Evolutionary conservation across 2,329 filamentous ascomycete genomes (phyloP).

Genomic region (Lanzia echinophila): DNA sequence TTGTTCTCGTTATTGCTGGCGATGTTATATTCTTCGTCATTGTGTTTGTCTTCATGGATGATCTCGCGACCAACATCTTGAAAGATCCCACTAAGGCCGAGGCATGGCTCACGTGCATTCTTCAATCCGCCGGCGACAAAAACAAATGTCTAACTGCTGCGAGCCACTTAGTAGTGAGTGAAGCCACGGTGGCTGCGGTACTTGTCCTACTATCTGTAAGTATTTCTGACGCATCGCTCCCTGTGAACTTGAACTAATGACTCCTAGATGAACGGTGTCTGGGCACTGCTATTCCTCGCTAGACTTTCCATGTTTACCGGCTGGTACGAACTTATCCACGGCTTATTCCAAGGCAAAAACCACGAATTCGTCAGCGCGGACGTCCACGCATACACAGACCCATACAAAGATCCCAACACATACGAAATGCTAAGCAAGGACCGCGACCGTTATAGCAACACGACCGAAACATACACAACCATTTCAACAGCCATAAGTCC

Average conservation of each 20-base stretch:
- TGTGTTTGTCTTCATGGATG: constrained; percentile 83
- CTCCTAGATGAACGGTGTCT: constrained; percentile 69
- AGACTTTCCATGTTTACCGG: constrained; percentile 79
- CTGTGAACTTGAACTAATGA: background rate
- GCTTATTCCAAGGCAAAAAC: constrained; percentile 37
- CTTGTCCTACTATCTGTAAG: constrained; percentile 74
- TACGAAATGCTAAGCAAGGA: constrained; percentile 69
- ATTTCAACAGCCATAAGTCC: constrained; percentile 16
- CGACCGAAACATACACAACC: constrained; percentile 22
- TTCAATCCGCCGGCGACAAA: constrained; percentile 50
- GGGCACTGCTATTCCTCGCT: constrained; percentile 74
- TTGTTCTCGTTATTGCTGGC: constrained; percentile 81
- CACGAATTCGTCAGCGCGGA: constrained; percentile 87
- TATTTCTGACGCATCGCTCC: constrained; percentile 16
- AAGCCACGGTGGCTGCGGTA: constrained; percentile 73
- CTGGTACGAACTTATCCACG: constrained; percentile 63
- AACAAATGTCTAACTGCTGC: constrained; percentile 58
- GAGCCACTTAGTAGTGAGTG: constrained; percentile 57
- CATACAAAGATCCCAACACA: constrained; percentile 58
- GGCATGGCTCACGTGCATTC: constrained; percentile 70
- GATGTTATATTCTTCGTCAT: constrained; percentile 94
- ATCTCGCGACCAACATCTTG: constrained; percentile 37
- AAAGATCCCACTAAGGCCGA: constrained; percentile 40
- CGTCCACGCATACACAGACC: constrained; percentile 53
- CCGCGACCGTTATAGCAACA: constrained; percentile 27